These are phyloP conservation scores for Mortierella antarctica DNA, from an alignment of 192 early-diverging fungal species.

Conservation along the genomic window DNA sequence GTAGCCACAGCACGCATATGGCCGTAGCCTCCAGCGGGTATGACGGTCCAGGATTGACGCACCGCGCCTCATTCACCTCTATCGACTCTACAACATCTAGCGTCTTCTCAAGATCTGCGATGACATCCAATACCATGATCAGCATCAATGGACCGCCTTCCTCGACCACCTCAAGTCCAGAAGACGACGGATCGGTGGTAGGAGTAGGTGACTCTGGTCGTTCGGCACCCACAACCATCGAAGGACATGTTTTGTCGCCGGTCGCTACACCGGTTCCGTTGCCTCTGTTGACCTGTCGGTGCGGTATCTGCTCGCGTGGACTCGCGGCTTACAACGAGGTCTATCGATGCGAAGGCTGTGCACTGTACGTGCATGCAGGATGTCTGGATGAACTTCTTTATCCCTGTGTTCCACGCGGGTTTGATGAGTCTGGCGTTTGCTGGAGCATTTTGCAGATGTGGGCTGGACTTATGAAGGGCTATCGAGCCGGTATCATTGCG, in stretches of 20 bases:
- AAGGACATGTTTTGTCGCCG: constrained; percentile 29
- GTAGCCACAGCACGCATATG: constrained; percentile 6
- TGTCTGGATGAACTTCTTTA: constrained; percentile 63
- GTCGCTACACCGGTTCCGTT: constrained; percentile 31
- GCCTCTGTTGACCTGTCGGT: constrained; percentile 25
- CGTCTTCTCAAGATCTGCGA: constrained; percentile 31
- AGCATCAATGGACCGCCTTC: constrained; percentile 45
- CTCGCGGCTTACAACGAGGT: constrained; percentile 16
- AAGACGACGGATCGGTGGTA: constrained; percentile 1
- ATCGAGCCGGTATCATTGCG: constrained; percentile 67
- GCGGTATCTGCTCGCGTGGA: constrained; percentile 26
- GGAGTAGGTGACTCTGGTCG: not conserved
- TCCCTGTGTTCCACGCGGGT: constrained; percentile 67
- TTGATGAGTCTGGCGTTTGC: constrained; percentile 76
- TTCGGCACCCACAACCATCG: not conserved
- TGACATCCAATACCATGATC: constrained; percentile 46
- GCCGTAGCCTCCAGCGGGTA: not conserved
- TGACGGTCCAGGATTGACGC: constrained; percentile 17
- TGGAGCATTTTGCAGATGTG: constrained; percentile 78
- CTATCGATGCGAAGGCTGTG: constrained; percentile 55
- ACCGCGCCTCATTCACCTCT: constrained; percentile 37
- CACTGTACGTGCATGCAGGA: constrained; percentile 58
- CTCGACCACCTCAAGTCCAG: not conserved
- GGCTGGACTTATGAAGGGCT: constrained; percentile 78
- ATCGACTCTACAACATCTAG: constrained; percentile 48